phyloP scores from a whole-genome alignment of 345 rosid genomes.

The Pistacia integerrima region DNA sequence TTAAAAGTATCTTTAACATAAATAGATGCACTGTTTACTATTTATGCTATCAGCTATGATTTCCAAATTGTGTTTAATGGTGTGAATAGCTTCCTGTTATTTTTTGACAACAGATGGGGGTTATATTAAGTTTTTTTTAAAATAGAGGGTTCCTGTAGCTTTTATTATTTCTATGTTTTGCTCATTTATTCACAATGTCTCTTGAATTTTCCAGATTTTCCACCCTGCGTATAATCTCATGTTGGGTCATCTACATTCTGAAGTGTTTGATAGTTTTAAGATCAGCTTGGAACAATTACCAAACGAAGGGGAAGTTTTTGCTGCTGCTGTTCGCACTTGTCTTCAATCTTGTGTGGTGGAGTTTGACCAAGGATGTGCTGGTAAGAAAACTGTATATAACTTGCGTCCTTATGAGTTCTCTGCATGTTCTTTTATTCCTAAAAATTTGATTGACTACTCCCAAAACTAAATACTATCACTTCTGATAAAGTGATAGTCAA shows the following conservation, averaged over 20 bases:
- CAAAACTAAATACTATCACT: background rate
- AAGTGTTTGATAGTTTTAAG: conserved; percentile 55
- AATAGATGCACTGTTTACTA: background rate
- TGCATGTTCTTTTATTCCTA: background rate
- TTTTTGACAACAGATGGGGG: background rate
- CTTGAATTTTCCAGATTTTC: conserved; percentile 45
- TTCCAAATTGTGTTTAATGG: background rate
- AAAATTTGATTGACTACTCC: background rate
- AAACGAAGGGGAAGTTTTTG: conserved; percentile 60
- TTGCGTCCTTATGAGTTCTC: background rate
- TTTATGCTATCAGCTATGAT: background rate
- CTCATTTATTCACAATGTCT: conserved; percentile 3
- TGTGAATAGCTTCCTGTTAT: background rate
- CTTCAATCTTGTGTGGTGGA: conserved; percentile 48
- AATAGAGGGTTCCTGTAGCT: background rate
- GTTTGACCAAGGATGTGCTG: conserved; percentile 70
- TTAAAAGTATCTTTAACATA: background rate
- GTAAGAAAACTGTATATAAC: conserved; percentile 26
- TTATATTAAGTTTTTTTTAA: background rate
- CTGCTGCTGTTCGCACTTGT: conserved; percentile 55
- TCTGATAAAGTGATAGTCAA: background rate
- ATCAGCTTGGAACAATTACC: conserved; percentile 48
- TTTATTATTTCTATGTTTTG: background rate
- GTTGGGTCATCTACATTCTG: conserved; percentile 60
- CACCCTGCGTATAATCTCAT: conserved; percentile 51